Conservation (phyloP, 768 basidiomycete species). For the Rhizopogon vulgaris region DNA sequence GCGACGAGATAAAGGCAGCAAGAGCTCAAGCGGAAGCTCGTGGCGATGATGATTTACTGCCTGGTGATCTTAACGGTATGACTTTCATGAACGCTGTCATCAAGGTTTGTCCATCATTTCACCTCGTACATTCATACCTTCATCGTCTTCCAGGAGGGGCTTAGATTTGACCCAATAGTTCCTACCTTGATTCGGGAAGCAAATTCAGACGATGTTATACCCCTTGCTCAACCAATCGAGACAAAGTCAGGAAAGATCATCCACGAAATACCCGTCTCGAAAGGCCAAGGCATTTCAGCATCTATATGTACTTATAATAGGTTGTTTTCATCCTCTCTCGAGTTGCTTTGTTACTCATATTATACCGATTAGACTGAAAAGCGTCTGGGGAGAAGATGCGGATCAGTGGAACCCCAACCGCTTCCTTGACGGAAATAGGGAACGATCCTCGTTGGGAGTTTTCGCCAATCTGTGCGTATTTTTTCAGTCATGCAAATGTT, state of each 20-base stretch:
- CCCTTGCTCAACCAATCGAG: slow-evolving; percentile 24
- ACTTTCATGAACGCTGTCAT: slow-evolving; percentile 23
- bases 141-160: slow-evolving; percentile 13
- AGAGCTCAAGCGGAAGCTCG: slow-evolving; percentile 14
- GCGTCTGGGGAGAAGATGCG: slow-evolving; percentile 16
- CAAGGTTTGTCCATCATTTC: slow-evolving; percentile 17
- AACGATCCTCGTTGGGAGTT: slow-evolving; percentile 2
- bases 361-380: slow-evolving; percentile 1
- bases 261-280: slow-evolving; percentile 11
- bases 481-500: not conserved
- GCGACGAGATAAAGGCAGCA: slow-evolving; percentile 13
- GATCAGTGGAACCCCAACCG: slow-evolving; percentile 15
- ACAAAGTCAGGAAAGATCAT: slow-evolving; percentile 16
- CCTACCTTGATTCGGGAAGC: slow-evolving; percentile 22
- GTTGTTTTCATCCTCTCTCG: slow-evolving; percentile 9
- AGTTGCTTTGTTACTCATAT: not conserved
- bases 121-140: not conserved
- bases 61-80: slow-evolving; percentile 29
- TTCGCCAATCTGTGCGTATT: slow-evolving; percentile 8
- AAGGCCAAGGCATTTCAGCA: slow-evolving; percentile 12
- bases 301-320: slow-evolving; percentile 22
- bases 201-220: slow-evolving; percentile 25
- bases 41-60: slow-evolving; percentile 20
- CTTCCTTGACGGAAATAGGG: slow-evolving; percentile 7
- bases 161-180: slow-evolving; percentile 28